These are phyloP conservation scores for Oryza rufipogon DNA, from an alignment of 176 grass and related monocot genomes.

Conservation along the genomic window DNA sequence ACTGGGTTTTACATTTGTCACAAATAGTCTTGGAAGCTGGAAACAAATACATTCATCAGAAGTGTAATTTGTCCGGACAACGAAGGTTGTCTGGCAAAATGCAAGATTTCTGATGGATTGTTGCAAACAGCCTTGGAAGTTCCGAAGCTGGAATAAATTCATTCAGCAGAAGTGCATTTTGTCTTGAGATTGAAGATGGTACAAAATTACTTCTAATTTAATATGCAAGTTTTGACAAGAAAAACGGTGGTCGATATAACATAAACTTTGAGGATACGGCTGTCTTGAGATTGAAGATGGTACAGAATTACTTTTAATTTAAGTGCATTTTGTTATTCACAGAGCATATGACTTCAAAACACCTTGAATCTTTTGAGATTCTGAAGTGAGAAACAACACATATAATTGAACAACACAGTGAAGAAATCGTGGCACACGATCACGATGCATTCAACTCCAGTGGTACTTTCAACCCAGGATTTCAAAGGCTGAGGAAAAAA, in stretches of 20 bases:
- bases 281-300: too few relatives aligned
- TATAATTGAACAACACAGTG: neutral
- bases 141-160: neutral
- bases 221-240: neutral
- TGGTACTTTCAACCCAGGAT: neutral
- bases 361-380: neutral
- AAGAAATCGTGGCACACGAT: neutral
- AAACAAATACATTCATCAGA: constrained; percentile 4
- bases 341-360: too few relatives aligned
- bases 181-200: neutral
- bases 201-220: neutral
- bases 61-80: too few relatives aligned
- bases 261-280: neutral
- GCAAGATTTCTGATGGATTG: too few relatives aligned
- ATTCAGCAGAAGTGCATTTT: neutral
- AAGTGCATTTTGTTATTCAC: too few relatives aligned
- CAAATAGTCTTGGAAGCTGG: neutral
- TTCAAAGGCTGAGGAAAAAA: neutral
- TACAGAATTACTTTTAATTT: too few relatives aligned
- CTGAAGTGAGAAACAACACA: neutral
- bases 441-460: neutral
- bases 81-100: too few relatives aligned
- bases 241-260: neutral
- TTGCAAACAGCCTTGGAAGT: neutral
- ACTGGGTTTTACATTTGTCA: neutral